A percentile compares a stretch with the other conserved stretches of the same genome.
These are phyloP conservation scores for Pichia membranifaciens DNA, from an alignment of 805 yeast species.

Conservation along the genomic window DNA sequence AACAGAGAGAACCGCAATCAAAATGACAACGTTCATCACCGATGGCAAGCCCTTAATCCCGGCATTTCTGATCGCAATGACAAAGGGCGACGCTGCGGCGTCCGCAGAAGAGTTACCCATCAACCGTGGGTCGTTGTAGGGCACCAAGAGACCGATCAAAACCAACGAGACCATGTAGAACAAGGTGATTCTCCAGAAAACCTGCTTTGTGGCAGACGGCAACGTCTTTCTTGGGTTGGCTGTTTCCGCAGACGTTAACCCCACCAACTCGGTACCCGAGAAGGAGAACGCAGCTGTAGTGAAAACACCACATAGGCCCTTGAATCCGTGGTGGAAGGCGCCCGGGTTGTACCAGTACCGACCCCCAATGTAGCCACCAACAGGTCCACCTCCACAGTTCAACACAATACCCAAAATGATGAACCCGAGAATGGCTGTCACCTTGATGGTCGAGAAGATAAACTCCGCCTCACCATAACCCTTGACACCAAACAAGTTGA, in stretches of 20 bases:
- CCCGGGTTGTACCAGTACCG: slow-evolving; percentile 56
- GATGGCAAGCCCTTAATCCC: slow-evolving; percentile 64
- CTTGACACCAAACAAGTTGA: slow-evolving; percentile 52
- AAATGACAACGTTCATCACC: slow-evolving; percentile 67
- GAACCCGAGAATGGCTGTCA: slow-evolving; percentile 52
- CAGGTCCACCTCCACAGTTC: slow-evolving; percentile 58
- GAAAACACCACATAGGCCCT: slow-evolving; percentile 57
- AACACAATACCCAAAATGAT: slow-evolving; percentile 47
- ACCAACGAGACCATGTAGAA: slow-evolving; percentile 47
- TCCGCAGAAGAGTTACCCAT: slow-evolving; percentile 44
- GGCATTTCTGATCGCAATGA: slow-evolving; percentile 58
- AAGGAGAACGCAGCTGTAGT: slow-evolving; percentile 57
- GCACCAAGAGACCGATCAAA: slow-evolving; percentile 48
- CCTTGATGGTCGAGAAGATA: slow-evolving; percentile 45
- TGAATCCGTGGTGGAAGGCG: slow-evolving; percentile 42
- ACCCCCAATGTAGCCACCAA: slow-evolving; percentile 52
- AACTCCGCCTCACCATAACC: slow-evolving; percentile 67
- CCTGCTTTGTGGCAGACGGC: slow-evolving; percentile 57
- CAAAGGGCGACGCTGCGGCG: slow-evolving; percentile 68
- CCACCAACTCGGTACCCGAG: slow-evolving; percentile 59
- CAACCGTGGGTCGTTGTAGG: slow-evolving; percentile 42
- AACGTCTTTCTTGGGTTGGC: slow-evolving; percentile 51
- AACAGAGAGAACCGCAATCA: slow-evolving; percentile 67
- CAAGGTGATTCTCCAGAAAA: slow-evolving; percentile 52
- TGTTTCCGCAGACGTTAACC: slow-evolving; percentile 59